Evolutionary conservation across 257 asterid genomes (phyloP).

Genomic region (Asclepias syriaca): DNA sequence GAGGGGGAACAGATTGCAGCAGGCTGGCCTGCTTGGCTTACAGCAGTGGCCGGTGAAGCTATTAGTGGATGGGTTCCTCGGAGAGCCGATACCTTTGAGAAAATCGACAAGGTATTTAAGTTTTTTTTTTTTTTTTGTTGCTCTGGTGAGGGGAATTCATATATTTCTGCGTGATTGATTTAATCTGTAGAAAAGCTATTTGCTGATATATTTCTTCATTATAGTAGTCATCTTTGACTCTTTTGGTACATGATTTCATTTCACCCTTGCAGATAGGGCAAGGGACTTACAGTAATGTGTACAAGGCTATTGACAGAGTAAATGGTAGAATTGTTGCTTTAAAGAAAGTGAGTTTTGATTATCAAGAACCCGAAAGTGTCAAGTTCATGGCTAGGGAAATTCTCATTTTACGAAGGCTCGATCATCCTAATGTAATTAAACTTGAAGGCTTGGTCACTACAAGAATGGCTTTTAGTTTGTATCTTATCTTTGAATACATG

Average conservation of each 20-base stretch:
- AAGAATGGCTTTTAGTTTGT: constrained; percentile 37
- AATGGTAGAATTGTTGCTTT: constrained; percentile 23
- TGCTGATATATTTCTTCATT: too few relatives aligned
- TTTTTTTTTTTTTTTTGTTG: too few relatives aligned
- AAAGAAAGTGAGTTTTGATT: constrained; percentile 23
- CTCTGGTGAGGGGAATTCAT: too few relatives aligned
- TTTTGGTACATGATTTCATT: not conserved
- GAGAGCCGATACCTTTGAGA: not conserved
- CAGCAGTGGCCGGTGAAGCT: not conserved
- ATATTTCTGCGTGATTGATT: too few relatives aligned
- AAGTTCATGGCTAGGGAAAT: constrained; percentile 34
- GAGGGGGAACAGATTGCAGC: not conserved
- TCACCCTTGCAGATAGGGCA: constrained; percentile 16
- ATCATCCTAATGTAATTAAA: constrained; percentile 28
- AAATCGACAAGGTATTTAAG: not conserved
- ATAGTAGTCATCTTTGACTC: not conserved
- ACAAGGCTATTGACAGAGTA: constrained; percentile 22
- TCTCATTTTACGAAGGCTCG: constrained; percentile 22
- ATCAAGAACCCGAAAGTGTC: constrained; percentile 22
- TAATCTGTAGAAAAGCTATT: too few relatives aligned
- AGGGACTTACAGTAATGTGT: constrained; percentile 23
- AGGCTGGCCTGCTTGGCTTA: not conserved
- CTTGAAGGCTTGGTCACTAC: constrained; percentile 35
- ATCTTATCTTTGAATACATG: constrained; percentile 61
- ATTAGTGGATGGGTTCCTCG: not conserved